Evolutionary conservation across 208 protist species (phyloP), one percentile per base, ranked within the genome.

Genomic region (Leishmania braziliensis): DNA sequence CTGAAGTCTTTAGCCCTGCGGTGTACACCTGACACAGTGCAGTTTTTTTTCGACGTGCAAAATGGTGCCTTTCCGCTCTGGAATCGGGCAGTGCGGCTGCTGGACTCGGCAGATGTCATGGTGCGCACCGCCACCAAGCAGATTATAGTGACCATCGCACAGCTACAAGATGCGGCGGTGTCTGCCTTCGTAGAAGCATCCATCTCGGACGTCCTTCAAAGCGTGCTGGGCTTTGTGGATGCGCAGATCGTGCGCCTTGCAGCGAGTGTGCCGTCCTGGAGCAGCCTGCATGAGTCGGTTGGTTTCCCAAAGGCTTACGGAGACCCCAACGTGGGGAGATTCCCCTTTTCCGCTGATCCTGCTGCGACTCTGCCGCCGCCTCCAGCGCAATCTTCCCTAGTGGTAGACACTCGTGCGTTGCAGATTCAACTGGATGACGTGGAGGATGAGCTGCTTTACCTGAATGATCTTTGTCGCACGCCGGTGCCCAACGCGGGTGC

Each of bases 1-100:
- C 84, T 98, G 48, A 96, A 96, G 58, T 89, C 91, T 6, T 69
- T 98, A n/a, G 91, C 93, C 1, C 84, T 97, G 48, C 88, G 93
- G 46, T 89, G 95, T n/a, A 94, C 92, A 74, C 78, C 87, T 16
- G 84, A 91, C 54, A 96, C 90, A 20, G 91, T 97, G 50, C 93
- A 97, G 65, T 93, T 96, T 68, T 98, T 98, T 84, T 96, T 95
- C 54, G 91, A 95, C 33, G 65, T 77, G 33, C 83, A 90, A 53
- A 86, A 80, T 43, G 70, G 77, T 16, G 81, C 84, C 10, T 97
- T 98, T 71, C 95, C 95, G 2, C 77, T 98, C 10, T 93, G 95
- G 83, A 87, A 90, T 76, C 87, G 89, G 14, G 92, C 93, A 6
- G 69, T 88, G 1, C 90, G 95, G 53, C 81, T 98, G 51, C 76